These are phyloP conservation scores for Pseudoscleropodium purum DNA, from an alignment of 225 moss, liverwort and hornwort species.

Conservation along the genomic window DNA sequence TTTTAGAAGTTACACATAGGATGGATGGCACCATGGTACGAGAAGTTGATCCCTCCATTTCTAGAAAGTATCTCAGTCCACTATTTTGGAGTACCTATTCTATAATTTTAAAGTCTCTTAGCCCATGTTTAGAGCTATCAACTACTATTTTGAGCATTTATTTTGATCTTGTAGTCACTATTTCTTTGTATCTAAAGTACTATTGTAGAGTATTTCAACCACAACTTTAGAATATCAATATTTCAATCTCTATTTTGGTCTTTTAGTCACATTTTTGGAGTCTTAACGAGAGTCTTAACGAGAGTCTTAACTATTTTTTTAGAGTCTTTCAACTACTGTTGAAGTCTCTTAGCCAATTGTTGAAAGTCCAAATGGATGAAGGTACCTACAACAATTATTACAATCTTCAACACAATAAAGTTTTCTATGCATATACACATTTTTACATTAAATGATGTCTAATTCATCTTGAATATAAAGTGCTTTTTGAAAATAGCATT, in stretches of 20 bases:
- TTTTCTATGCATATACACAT: too few relatives aligned
- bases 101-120: not conserved
- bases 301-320: too few relatives aligned
- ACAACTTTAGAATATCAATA: too few relatives aligned
- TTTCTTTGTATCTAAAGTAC: fast-evolving
- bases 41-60: too few relatives aligned
- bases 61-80: fast-evolving
- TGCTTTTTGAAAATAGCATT: too few relatives aligned
- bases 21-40: fast-evolving
- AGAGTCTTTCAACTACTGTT: not conserved
- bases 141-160: not conserved
- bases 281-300: too few relatives aligned
- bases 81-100: not conserved
- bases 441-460: too few relatives aligned
- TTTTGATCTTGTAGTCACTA: fast-evolving
- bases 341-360: not conserved
- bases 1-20: not conserved
- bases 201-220: not conserved
- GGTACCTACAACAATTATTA: not conserved
- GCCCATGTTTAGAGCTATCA: fast-evolving
- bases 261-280: too few relatives aligned
- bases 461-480: too few relatives aligned
- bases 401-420: too few relatives aligned
- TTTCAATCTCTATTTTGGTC: too few relatives aligned
- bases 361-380: not conserved